A percentile compares a stretch with the other conserved stretches of the same genome.
These are phyloP conservation scores for Nothophaeocryptopus gaeumannii DNA, from an alignment of 2,329 filamentous ascomycete genomes.

Conservation along the genomic window DNA sequence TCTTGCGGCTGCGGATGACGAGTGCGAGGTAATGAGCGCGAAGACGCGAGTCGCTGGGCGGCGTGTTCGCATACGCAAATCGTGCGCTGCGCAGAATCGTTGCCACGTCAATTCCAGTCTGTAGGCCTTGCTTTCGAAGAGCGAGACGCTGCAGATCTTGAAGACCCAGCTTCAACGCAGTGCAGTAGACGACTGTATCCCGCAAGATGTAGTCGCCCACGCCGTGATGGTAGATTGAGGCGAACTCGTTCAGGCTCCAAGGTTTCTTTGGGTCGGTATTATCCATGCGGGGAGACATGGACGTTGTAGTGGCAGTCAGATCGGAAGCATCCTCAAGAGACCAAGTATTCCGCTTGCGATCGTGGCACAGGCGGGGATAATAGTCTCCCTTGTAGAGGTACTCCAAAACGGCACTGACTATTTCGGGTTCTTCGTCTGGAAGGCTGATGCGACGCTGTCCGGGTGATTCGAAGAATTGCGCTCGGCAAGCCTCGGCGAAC, in stretches of 20 bases:
- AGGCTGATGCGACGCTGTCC: constrained; percentile 72
- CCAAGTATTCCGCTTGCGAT: constrained; percentile 80
- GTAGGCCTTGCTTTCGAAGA: constrained; percentile 90
- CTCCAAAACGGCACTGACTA: constrained; percentile 91
- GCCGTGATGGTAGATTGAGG: constrained; percentile 74
- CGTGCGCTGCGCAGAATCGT: constrained; percentile 89
- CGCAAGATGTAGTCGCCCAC: constrained; percentile 75
- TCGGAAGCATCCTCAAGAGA: constrained; percentile 70
- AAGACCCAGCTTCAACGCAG: constrained; percentile 84
- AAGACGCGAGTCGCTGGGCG: constrained; percentile 85
- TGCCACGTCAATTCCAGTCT: constrained; percentile 86
- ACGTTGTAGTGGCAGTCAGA: constrained; percentile 33
- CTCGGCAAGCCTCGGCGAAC: constrained; percentile 61
- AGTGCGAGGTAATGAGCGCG: constrained; percentile 96
- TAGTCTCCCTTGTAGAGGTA: constrained; percentile 98
- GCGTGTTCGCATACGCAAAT: constrained; percentile 93
- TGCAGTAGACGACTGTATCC: constrained; percentile 93
- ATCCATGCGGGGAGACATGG: constrained; percentile 53
- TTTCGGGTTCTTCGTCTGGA: constrained; percentile 79
- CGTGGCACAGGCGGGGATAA: constrained; percentile 82
- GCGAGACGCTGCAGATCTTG: constrained; percentile 88
- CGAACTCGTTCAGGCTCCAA: constrained; percentile 59
- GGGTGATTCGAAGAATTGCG: constrained; percentile 65
- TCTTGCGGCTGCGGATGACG: constrained; percentile 95
- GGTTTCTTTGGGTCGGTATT: constrained; percentile 33